These are phyloP conservation scores for Kalaharituber pfeilii DNA, from an alignment of 2,329 filamentous ascomycete genomes.

Conservation along the genomic window DNA sequence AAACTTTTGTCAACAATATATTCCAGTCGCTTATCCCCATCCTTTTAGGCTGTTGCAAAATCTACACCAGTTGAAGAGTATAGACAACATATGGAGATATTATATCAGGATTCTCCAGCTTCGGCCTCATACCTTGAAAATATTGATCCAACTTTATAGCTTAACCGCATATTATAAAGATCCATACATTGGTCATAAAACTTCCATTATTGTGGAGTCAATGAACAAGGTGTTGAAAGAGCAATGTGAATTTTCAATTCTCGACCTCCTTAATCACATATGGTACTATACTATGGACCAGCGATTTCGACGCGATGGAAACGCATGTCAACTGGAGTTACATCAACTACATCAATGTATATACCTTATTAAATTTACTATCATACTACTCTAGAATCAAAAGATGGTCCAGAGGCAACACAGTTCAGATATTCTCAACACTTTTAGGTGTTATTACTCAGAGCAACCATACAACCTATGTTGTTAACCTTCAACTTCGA, in stretches of 20 bases:
- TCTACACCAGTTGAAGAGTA: not conserved
- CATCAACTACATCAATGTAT: not conserved
- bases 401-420: not conserved
- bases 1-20: not conserved
- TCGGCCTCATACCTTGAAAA: constrained; percentile 1
- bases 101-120: not conserved
- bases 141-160: constrained; percentile 2
- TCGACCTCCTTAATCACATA: constrained; percentile 7
- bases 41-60: constrained; percentile 1
- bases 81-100: not conserved
- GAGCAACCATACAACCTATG: not conserved
- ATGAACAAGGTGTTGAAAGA: not conserved
- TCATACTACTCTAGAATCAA: not conserved
- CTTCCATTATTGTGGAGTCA: constrained; percentile 11
- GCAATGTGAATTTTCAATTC: not conserved
- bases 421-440: not conserved
- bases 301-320: not conserved
- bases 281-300: constrained; percentile 6
- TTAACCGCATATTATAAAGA: constrained; percentile 3
- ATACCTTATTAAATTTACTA: too few relatives aligned
- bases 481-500: not conserved
- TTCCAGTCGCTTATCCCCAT: not conserved
- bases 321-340: not conserved
- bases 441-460: not conserved
- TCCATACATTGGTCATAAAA: constrained; percentile 1